Base-by-base conservation (phyloP, 2,329 filamentous ascomycete species). In the Penicillium sp. region DNA sequence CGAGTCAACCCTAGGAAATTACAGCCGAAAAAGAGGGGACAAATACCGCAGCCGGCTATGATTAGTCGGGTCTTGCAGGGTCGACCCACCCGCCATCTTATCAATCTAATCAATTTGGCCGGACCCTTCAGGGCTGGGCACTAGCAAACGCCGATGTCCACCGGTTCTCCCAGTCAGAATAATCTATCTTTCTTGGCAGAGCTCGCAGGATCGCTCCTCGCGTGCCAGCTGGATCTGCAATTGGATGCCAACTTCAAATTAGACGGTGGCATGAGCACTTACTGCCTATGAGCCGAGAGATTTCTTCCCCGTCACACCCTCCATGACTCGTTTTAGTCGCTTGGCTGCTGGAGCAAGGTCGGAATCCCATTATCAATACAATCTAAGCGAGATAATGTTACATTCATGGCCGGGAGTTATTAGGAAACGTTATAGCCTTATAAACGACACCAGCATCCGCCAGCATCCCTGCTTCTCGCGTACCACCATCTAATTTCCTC, bases 41-140 rank as follows among this genome's bases (percentile, higher is more conserved):
- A 35, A 49, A 60, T 54, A 9, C 17, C 51, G 23, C 45, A n/a
- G 7, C 26, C 6, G 17, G 21, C 23, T 29, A 35, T 21, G 13
- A 55, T 44, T 50, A 51, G 56, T 17, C 21, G 47, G 8, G 17
- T 15, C 15, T 7, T 2, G n/a, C 30, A 21, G 8, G 30, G 23
- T 15, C 17, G 21, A 38, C 11, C 59, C 59, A 61, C 59, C 19
- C 29, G 15, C 21, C 53, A 61, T 61, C 59, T 61, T 61, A 61
- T 61, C 59, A 47, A 53, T 56, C 56, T 61, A 53, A 61, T 61
- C 54, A 29, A 53, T 26, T 41, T 47, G n/a, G 7, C 30, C 31
- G 45, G 46, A 47, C 29, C 26, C 26, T 4, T 35, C 53, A 31
- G 35, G 35, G 21, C 45, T 56, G 30, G 17, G 38, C 46, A 26